Evolutionary conservation across 2,329 filamentous ascomycete species (phyloP).

Genomic region (Fusarium temperatum): DNA sequence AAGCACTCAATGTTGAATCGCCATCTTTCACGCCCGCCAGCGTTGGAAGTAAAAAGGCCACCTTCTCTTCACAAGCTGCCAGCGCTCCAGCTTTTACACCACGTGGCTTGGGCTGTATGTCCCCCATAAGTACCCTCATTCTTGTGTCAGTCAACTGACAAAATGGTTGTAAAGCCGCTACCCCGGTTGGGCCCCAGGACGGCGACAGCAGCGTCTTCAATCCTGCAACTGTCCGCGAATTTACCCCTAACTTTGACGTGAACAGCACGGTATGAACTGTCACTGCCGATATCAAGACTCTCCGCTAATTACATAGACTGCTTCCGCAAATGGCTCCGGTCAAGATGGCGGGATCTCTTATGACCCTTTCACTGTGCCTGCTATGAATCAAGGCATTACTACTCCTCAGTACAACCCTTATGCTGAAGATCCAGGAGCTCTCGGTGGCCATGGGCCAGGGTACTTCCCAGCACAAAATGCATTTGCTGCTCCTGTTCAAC

Average conservation of each 20-base stretch:
- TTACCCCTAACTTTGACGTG: slow-evolving; percentile 66
- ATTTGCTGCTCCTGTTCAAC: slow-evolving; percentile 65
- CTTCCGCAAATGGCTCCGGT: slow-evolving; percentile 56
- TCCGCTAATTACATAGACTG: slow-evolving; percentile 42
- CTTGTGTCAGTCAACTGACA: slow-evolving; percentile 16
- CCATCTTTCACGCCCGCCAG: slow-evolving; percentile 87
- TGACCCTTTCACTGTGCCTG: slow-evolving; percentile 72
- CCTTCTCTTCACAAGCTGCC: slow-evolving; percentile 89
- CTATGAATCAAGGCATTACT: slow-evolving; percentile 61
- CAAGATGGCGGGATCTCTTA: slow-evolving; percentile 57
- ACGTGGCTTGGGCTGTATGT: slow-evolving; percentile 61
- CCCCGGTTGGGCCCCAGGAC: slow-evolving; percentile 53
- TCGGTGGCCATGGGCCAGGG: slow-evolving; percentile 65
- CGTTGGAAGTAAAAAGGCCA: slow-evolving; percentile 70
- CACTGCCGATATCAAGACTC: background rate
- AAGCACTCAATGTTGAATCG: slow-evolving; percentile 92
- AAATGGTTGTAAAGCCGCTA: slow-evolving; percentile 42
- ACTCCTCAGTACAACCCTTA: slow-evolving; percentile 76
- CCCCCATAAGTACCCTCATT: background rate
- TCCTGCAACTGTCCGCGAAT: slow-evolving; percentile 66
- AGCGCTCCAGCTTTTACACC: slow-evolving; percentile 88
- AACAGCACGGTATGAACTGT: slow-evolving; percentile 55
- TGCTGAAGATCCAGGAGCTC: slow-evolving; percentile 71
- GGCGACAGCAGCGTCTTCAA: slow-evolving; percentile 61
- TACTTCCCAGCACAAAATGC: slow-evolving; percentile 72